Evolutionary conservation across 306 rosid genomes (phyloP), one percentile per base, ranked within the genome.

Genomic region (Rosa rugosa): DNA sequence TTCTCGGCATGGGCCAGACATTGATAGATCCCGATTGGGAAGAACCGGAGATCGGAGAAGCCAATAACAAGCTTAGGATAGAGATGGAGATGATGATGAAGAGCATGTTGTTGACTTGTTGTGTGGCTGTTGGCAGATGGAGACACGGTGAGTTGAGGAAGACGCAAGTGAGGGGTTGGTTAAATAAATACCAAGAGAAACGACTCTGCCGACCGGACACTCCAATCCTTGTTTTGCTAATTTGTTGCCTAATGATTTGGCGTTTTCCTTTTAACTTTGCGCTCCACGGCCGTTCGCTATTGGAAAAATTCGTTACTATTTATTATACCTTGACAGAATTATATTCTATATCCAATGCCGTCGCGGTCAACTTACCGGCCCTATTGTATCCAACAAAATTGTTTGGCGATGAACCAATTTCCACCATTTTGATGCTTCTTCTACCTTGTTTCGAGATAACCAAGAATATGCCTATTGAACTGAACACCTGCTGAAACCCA

Each of bases 1-100:
- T 73, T 77, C 81, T 80, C 18, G 97, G 98, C 70, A 85, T 88
- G 0, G 98, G 98, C 98, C 97, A 94, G 8, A 92, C 86, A 53
- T 88, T 85, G 75, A 90, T 56, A 50, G 73, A 47, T 22, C 77
- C 77, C 2, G 11, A 8, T 12, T 47, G 17, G 13, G 60, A 77
- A 42, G 60, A 77, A 42, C 71, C 69, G 4, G 71, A 40, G 40
- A 72, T 46, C 5, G 84, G 57, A 57, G 53, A 41, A 38, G 68
- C 77, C 40, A 73, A n/a, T 8, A 72, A 25, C 36, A 72, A 72
- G 8, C 14, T 3, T 0, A 23, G 63, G 7, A 22, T n/a, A 22
- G 69, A 45, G 71, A 77, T 6, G 4, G 47, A n/a, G 45, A 63
- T 49, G 36, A 47, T 14, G 20, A 65, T 23, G 20, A 36, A 38